Base-by-base conservation (phyloP, 768 basidiomycete genomes). In the Lentinula sp. region DNA sequence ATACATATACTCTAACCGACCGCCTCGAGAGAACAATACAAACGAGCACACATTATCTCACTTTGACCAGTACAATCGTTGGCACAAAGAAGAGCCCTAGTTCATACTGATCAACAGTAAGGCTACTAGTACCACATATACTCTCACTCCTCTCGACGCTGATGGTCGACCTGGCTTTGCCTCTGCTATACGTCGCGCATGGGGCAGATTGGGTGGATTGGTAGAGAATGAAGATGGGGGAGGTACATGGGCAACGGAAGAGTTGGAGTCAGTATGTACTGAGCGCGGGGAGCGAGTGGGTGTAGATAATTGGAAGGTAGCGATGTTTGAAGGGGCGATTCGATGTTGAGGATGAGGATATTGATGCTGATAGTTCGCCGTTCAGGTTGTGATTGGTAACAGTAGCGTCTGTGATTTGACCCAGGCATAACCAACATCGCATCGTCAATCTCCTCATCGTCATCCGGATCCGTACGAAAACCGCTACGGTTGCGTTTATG, bases 361-460 rank as follows among this genome's bases (percentile, higher is more conserved):
- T 37, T 11, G 37, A 37, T 3, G 37, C 37, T 11, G 37, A 37
- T 37, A 37, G 37, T 11, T 37, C 37, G 37, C 37, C 37, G 11
- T 37, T 37, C 37, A 37, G 37, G 37, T 37, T 37, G 37, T 37
- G 37, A 37, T 37, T 37, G 37, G 37, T 37, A 37, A 37, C 37
- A 37, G 37, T 37, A 37, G 37, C 37, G 53, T 13, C 15, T 55
- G 62, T 60, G 65, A 50, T 65, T 65, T 23, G 84, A 83, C 1
- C 83, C 87, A 58, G 86, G 84, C 87, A 87, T 88, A 15, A 87
- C 84, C 48, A 88, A 79, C 82, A 88, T 85, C 39, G 79, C 84
- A 67, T 91, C 89, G 65, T 91, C 88, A 50, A 88, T 82, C 55
- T 87, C 86, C 40, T 91, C 90, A 60, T 91, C 87, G 23, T 86